Conservation (phyloP, 805 yeast species). For the Wickerhamomyces mucosus region DNA sequence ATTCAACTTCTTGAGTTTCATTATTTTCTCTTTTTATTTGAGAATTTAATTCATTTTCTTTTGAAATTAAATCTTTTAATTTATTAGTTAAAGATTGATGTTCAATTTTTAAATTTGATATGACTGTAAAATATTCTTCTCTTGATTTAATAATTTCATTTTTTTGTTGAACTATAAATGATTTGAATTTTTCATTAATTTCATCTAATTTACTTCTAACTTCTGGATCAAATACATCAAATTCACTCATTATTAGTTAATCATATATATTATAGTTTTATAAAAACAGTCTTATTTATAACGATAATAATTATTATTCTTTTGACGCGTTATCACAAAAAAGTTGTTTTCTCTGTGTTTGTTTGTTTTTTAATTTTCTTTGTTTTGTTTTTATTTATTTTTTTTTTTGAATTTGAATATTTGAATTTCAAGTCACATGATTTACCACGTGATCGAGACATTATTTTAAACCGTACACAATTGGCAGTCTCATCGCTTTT, state of each 20-base stretch:
- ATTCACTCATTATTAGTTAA: conserved; percentile 18
- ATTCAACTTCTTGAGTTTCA: conserved; percentile 26
- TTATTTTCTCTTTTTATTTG: conserved; percentile 6
- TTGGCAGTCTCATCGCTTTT: too few species aligned
- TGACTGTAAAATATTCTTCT: conserved; percentile 28
- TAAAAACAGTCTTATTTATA: too few species aligned
- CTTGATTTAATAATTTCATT: conserved; percentile 23
- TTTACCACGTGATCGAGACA: too few species aligned
- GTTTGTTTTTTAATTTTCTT: too few species aligned
- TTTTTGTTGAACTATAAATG: conserved; percentile 25
- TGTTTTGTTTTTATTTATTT: too few species aligned
- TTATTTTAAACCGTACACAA: too few species aligned
- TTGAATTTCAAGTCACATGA: too few species aligned
- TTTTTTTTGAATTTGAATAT: too few species aligned
- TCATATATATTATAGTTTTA: too few species aligned
- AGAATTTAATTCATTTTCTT: conserved; percentile 8
- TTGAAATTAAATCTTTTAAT: conserved; percentile 3
- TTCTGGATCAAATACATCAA: conserved; percentile 25
- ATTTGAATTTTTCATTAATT: conserved; percentile 30
- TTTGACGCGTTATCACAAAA: too few species aligned
- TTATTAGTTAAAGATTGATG: conserved; percentile 22
- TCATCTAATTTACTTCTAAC: conserved; percentile 28
- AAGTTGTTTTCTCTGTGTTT: too few species aligned
- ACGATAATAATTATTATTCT: too few species aligned
- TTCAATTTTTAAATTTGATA: conserved; percentile 23